phyloP scores from a whole-genome alignment of 306 rosid species.

The Pterocarpus macrocarpus region DNA sequence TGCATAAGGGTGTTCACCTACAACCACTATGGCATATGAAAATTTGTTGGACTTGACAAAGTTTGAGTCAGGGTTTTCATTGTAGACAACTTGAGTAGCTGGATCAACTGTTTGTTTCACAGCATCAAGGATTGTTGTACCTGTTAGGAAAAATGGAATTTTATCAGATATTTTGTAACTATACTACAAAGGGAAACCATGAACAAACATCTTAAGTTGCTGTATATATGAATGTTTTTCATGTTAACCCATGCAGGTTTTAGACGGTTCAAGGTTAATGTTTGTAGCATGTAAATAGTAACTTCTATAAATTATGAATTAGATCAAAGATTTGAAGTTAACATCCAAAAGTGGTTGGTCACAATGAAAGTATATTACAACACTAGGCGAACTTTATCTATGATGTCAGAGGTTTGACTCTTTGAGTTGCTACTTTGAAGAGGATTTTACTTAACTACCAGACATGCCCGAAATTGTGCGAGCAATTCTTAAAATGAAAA shows the following conservation, averaged over 20 bases:
- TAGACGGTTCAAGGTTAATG: slow-evolving; percentile 17
- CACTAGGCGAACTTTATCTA: no score
- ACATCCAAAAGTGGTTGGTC: neutral
- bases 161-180: slow-evolving; percentile 10
- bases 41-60: slow-evolving; percentile 69
- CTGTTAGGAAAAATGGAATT: slow-evolving; percentile 47
- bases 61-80: slow-evolving; percentile 66
- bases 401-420: no score
- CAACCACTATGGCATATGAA: slow-evolving; percentile 71
- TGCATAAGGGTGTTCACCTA: slow-evolving; percentile 81
- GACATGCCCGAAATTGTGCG: no score
- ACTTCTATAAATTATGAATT: neutral
- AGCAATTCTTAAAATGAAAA: no score
- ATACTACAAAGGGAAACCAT: neutral
- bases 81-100: slow-evolving; percentile 72
- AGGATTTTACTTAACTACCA: no score
- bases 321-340: neutral
- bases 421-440: no score
- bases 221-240: neutral
- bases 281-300: neutral
- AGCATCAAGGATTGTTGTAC: slow-evolving; percentile 86
- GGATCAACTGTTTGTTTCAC: slow-evolving; percentile 71
- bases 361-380: neutral
- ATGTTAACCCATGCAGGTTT: neutral
- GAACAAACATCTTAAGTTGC: neutral